phyloP scores from a whole-genome alignment of 441 rosid genomes.

The Erodium moschatum region DNA sequence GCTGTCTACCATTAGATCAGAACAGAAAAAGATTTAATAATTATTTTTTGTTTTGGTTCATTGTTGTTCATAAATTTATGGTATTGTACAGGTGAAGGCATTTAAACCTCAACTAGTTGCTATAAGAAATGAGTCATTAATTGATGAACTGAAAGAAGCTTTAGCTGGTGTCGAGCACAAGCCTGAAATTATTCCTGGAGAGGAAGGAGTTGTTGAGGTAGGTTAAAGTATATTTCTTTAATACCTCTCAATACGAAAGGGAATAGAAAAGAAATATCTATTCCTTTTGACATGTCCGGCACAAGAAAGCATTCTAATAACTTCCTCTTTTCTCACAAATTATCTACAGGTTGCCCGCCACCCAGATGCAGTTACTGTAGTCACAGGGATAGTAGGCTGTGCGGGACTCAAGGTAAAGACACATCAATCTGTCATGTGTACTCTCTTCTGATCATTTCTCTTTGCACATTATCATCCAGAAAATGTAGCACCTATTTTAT shows the following conservation, averaged over 20 bases:
- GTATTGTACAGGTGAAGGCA: constrained; percentile 49
- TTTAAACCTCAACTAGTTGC: constrained; percentile 83
- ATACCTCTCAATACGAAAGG: background rate
- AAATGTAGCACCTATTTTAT: too few relatives aligned
- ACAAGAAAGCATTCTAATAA: constrained; percentile 6
- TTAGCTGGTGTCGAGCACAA: constrained; percentile 58
- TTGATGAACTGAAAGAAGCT: constrained; percentile 73
- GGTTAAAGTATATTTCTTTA: constrained; percentile 6
- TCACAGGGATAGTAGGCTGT: constrained; percentile 91
- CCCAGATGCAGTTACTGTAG: constrained; percentile 75
- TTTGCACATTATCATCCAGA: background rate
- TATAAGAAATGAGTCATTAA: constrained; percentile 58
- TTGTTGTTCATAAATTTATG: constrained; percentile 12
- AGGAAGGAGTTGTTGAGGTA: constrained; percentile 78
- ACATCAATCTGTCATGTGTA: background rate
- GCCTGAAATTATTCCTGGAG: constrained; percentile 86
- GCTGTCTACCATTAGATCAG: background rate
- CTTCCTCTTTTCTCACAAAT: constrained; percentile 13
- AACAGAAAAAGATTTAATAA: background rate
- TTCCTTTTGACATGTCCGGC: constrained; percentile 5
- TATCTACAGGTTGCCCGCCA: constrained; percentile 75
- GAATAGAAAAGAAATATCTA: background rate
- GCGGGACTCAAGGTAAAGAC: constrained; percentile 68
- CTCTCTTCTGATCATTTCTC: background rate
- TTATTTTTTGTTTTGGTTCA: background rate